A percentile compares a stretch with the other conserved stretches of the same genome.
Conservation (phyloP, 495 filamentous ascomycete species). For the Penicillium riverlandense region DNA sequence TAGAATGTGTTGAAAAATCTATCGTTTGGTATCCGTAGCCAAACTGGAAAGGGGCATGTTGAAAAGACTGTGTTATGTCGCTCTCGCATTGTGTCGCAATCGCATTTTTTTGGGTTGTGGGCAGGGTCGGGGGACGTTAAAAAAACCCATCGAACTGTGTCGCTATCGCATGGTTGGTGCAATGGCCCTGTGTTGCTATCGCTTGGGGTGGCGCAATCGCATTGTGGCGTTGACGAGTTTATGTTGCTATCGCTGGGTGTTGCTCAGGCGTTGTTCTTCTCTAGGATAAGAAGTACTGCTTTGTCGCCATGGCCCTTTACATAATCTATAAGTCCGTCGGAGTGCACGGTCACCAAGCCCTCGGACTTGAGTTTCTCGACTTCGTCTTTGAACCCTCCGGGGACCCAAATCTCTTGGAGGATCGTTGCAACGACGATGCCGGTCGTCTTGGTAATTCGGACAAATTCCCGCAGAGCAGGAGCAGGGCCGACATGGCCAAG, state of each 20-base stretch:
- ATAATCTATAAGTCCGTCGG: slow-evolving; percentile 31
- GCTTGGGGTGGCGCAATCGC: too few relatives aligned
- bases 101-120: too few relatives aligned
- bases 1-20: too few relatives aligned
- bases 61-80: too few relatives aligned
- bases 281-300: slow-evolving; percentile 25
- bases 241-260: not conserved
- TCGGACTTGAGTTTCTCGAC: slow-evolving; percentile 25
- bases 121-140: too few relatives aligned
- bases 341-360: slow-evolving; percentile 20
- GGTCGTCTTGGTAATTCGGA: slow-evolving; percentile 26
- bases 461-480: slow-evolving; percentile 33
- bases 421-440: slow-evolving; percentile 40
- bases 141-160: too few relatives aligned
- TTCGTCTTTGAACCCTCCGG: slow-evolving; percentile 31
- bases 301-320: slow-evolving; percentile 31
- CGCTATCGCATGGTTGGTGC: too few relatives aligned
- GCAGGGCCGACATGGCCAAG: slow-evolving; percentile 39
- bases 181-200: too few relatives aligned
- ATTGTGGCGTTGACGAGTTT: too few relatives aligned
- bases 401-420: slow-evolving; percentile 31
- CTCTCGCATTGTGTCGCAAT: too few relatives aligned
- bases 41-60: too few relatives aligned
- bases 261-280: slow-evolving; percentile 20
- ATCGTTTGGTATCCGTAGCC: too few relatives aligned